Evolutionary conservation across 2,329 filamentous ascomycete genomes (phyloP), one percentile per base, ranked within the genome.

Genomic region (Cytospora piceae): DNA sequence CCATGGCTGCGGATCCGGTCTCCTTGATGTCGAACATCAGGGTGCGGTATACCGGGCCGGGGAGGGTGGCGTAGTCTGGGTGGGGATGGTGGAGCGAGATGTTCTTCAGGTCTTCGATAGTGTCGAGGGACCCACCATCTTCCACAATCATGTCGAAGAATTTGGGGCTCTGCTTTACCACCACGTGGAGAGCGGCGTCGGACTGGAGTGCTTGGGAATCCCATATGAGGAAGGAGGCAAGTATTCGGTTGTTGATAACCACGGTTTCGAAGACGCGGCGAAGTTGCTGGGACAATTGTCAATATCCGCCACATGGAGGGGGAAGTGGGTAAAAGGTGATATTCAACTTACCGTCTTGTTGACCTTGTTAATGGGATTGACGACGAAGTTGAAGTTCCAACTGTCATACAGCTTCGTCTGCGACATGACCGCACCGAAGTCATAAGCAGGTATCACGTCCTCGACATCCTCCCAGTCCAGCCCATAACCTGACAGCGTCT

Each of bases 221-320:
- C 65, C 65, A 67, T 5, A 67, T 31, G 17, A 67, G 37, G 15
- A 64, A 61, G 8, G 65, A 67, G n/a, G 61, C 65, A 4, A 67
- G 53, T 6, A 67, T 61, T 4, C 65, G 65, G 27, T 67, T 64
- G 52, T 67, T 64, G 52, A 53, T 53, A 0, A 67, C 42, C 15
- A 65, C 58, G 2, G 65, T 49, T 22, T 67, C 56, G 24, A 67
- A 64, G 8, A 52, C 65, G 22, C 32, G 49, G n/a, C 63, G 62
- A 9, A 67, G 37, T n/a, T 60, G 42, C 65, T 67, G n/a, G 17
- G 9, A 14, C 7, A 2, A 17, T 24, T 42, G 32, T 64, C 17
- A 64, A 56, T 55, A 7, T 32, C 27, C 22, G 27, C 29, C 7
- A n/a, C 5, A 24, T 15, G 15, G 7, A 42, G 20, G 20, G 6